Evolutionary conservation across 345 rosid genomes (phyloP).

Genomic region (Arabidopsis suecica): DNA sequence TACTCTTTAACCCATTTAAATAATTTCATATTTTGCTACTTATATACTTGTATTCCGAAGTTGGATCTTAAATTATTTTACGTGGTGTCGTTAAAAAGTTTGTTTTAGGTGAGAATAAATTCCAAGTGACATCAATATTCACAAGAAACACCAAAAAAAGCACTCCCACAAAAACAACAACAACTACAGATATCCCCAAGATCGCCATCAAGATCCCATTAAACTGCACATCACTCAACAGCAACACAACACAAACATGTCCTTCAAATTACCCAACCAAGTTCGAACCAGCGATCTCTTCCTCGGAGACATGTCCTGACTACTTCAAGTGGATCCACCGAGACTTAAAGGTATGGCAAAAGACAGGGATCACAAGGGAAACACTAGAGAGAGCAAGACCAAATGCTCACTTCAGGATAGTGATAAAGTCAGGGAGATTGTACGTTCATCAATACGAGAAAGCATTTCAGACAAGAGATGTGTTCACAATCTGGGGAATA

Average conservation of each 20-base stretch:
- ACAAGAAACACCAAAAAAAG: conserved; percentile 27
- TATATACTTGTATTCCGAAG: background rate
- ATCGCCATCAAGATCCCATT: conserved; percentile 37
- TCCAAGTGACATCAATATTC: conserved; percentile 28
- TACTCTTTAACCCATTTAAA: background rate
- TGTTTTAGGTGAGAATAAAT: conserved; percentile 32
- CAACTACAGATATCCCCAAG: conserved; percentile 6
- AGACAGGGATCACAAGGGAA: conserved; percentile 58
- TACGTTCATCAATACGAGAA: conserved; percentile 54
- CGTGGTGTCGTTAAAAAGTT: conserved; percentile 30
- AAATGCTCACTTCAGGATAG: conserved; percentile 56
- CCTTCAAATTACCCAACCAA: conserved; percentile 37
- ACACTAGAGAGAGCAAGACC: conserved; percentile 51
- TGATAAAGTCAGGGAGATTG: conserved; percentile 52
- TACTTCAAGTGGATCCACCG: conserved; percentile 73
- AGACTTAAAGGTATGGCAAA: conserved; percentile 62
- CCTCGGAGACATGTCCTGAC: conserved; percentile 56
- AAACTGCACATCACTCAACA: conserved; percentile 42
- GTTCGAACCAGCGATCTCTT: conserved; percentile 16
- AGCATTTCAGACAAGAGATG: conserved; percentile 64
- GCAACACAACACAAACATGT: conserved; percentile 40
- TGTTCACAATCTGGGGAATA: conserved; percentile 74
- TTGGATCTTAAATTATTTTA: background rate
- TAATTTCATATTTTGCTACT: background rate
- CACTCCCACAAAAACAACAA: background rate